Percentiles rank a stretch among this genome's conserved stretches.
These are phyloP conservation scores for Trichoderma asperellum DNA, from an alignment of 2,329 filamentous ascomycete genomes.

Conservation along the genomic window DNA sequence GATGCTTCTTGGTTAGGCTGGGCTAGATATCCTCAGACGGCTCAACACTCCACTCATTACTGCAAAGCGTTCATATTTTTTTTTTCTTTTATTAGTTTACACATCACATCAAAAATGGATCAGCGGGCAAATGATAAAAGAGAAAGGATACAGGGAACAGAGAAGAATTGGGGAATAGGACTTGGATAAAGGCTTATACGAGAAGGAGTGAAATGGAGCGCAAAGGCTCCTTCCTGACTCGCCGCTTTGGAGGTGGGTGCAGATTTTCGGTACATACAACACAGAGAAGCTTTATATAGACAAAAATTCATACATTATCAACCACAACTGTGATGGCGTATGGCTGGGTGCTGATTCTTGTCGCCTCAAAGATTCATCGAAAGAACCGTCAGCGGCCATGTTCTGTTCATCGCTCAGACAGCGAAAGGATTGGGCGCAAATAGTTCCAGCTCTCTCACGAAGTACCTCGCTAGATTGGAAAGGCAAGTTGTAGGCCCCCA, in stretches of 20 bases:
- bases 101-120: neutral
- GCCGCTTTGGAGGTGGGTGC: neutral
- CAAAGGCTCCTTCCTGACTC: neutral
- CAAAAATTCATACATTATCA: neutral
- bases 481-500: slow-evolving; percentile 33
- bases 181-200: neutral
- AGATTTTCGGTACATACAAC: neutral
- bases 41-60: slow-evolving; percentile 12
- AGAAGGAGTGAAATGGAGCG: slow-evolving; percentile 17
- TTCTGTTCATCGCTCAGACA: slow-evolving; percentile 48
- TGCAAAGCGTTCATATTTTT: neutral
- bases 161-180: neutral
- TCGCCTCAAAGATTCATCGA: neutral
- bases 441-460: slow-evolving; percentile 36
- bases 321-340: neutral
- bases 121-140: neutral
- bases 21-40: neutral
- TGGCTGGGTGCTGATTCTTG: neutral
- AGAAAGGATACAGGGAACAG: neutral
- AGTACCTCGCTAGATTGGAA: slow-evolving; percentile 34
- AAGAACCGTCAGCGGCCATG: slow-evolving; percentile 31
- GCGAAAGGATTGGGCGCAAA: slow-evolving; percentile 43
- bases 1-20: neutral
- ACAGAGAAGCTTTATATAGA: neutral
- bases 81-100: neutral